phyloP scores from a whole-genome alignment of 164 flowering plant species.

The Sedum album region DNA sequence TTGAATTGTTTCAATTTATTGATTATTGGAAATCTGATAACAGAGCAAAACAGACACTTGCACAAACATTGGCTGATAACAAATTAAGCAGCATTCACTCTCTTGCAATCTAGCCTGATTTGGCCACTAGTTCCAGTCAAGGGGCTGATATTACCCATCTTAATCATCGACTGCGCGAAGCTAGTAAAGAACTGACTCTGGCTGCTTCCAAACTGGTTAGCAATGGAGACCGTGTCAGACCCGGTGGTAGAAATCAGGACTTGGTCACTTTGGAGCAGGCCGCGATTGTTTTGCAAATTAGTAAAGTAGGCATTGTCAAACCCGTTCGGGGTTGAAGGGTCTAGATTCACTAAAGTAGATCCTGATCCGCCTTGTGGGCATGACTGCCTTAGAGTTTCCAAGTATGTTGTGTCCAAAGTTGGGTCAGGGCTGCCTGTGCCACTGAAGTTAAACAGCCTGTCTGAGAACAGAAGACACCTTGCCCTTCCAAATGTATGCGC shows the following conservation, averaged over 20 bases:
- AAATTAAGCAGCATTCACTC: conserved; percentile 17
- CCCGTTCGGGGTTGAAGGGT: conserved; percentile 19
- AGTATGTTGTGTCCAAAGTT: conserved; percentile 20
- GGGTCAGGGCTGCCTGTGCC: conserved; percentile 28
- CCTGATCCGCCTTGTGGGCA: conserved; percentile 31
- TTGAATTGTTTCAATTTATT: too few species aligned
- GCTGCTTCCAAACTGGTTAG: conserved; percentile 17
- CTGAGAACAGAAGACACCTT: not conserved
- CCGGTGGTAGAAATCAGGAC: conserved; percentile 26
- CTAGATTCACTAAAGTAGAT: conserved; percentile 19
- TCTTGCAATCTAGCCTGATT: conserved; percentile 31
- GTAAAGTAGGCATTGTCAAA: conserved; percentile 42
- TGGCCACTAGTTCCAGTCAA: conserved; percentile 35
- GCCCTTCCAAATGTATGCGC: not conserved
- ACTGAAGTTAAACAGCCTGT: conserved; percentile 27
- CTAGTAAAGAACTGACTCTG: conserved; percentile 26
- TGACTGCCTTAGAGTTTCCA: conserved; percentile 18
- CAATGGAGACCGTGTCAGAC: conserved; percentile 19
- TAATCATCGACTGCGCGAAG: conserved; percentile 38
- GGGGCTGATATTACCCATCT: conserved; percentile 39
- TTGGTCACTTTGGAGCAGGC: conserved; percentile 37
- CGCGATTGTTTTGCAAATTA: conserved; percentile 27
- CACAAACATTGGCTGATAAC: not conserved
- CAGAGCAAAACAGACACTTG: too few species aligned
- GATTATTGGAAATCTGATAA: too few species aligned